Base-by-base conservation (phyloP, 176 grass and related monocot genomes). In the Carex littledalei region DNA sequence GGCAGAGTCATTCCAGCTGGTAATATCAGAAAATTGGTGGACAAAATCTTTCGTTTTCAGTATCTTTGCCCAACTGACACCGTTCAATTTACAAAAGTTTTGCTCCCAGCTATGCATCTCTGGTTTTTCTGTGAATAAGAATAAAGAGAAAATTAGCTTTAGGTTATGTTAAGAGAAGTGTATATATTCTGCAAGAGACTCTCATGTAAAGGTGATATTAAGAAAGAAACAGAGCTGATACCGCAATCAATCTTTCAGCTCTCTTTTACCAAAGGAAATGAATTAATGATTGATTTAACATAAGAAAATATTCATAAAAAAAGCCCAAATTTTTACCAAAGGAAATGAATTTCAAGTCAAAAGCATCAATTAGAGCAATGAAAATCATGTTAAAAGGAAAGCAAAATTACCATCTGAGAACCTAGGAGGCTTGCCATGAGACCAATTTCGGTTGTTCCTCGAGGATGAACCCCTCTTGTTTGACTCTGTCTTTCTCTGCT, bases 1-100 rank as follows among this genome's bases (percentile, higher is more conserved):
- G 8, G 50, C 88, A 0, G 88, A 87, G 72, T 90, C 88, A 34
- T 90, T 53, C 88, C 88, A 90, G 16, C 20, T 39, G 39, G 29
- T 49, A 4, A 84, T 54, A 57, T 71, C 66, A 4, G 43, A 34
- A 12, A 72, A 84, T 7, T 67, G 7, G 47, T 53, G 14, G 1
- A 68, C 60, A 13, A 82, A 45, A 13, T 66, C 17, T 70, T 82
- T 45, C 10, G 63, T 56, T 24, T 80, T 64, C 26, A 31, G 34
- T 11, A 90, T 61, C 80, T 84, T 90, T 18, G 6, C 10, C 88
- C 81, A 90, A 5, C 84, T 32, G 8, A 90, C 76, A 1, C 85
- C 12, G 8, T 84, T 39, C 2, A 18, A 6, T 37, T 43, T 35
- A 76, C 80, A 87, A 60, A 87, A 90, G n/a, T 75, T 80, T 58